Percentiles rank a stretch among this genome's conserved stretches.
Evolutionary conservation across 176 grass and related monocot species (phyloP).

Genomic region (Zizania latifolia): DNA sequence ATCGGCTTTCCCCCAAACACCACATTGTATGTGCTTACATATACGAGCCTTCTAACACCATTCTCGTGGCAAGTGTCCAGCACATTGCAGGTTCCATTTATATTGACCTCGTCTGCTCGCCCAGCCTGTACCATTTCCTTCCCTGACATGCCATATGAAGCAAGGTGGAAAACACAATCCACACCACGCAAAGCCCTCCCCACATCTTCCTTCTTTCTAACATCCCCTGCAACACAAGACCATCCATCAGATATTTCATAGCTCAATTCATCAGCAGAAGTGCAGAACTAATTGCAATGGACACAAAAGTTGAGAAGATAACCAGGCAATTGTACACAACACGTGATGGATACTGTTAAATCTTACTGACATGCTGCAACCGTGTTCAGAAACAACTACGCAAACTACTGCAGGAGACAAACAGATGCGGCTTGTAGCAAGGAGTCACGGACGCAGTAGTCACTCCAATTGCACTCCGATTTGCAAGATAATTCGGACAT

Average conservation of each 20-base stretch:
- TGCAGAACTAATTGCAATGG: neutral
- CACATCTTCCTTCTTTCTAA: slow-evolving; percentile 57
- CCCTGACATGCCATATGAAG: slow-evolving; percentile 95
- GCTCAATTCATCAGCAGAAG: neutral
- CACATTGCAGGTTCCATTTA: slow-evolving; percentile 84
- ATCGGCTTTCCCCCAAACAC: slow-evolving; percentile 81
- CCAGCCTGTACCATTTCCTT: slow-evolving; percentile 80
- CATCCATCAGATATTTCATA: too few relatives aligned
- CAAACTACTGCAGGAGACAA: neutral
- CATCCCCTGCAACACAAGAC: slow-evolving; percentile 44
- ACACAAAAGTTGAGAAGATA: neutral
- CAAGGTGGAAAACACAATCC: slow-evolving; percentile 83
- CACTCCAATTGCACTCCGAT: neutral
- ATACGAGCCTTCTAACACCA: slow-evolving; percentile 66
- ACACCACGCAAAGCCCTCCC: slow-evolving; percentile 38
- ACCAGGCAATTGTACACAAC: neutral
- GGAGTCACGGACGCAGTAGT: neutral
- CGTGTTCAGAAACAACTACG: neutral
- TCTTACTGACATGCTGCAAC: neutral
- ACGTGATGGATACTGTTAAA: neutral
- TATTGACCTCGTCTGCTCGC: slow-evolving; percentile 57
- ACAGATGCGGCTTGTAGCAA: neutral
- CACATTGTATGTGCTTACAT: slow-evolving; percentile 87
- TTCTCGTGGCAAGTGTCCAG: slow-evolving; percentile 67
- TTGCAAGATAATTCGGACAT: neutral